phyloP scores from a whole-genome alignment of 345 rosid species.

The Pistacia vera region DNA sequence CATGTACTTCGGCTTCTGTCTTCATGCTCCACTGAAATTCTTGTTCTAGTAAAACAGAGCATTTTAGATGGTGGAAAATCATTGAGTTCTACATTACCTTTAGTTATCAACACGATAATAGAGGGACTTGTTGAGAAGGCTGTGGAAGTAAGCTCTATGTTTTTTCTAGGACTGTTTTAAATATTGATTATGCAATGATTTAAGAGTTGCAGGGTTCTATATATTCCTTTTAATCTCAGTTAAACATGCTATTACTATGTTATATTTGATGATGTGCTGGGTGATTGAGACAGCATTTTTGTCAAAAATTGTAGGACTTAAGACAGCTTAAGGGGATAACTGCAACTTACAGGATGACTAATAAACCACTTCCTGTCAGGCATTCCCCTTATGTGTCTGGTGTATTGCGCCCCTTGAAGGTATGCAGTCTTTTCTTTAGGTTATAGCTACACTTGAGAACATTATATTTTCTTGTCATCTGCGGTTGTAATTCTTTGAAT shows the following conservation, averaged over 20 bases:
- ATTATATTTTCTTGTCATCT: background rate
- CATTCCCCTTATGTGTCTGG: slow-evolving; percentile 90
- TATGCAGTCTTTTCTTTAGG: slow-evolving; percentile 28
- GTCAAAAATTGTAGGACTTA: slow-evolving; percentile 55
- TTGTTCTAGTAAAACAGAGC: slow-evolving; percentile 75
- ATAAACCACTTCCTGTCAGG: slow-evolving; percentile 87
- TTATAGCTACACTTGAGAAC: background rate
- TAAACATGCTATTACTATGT: background rate
- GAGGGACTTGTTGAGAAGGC: slow-evolving; percentile 81
- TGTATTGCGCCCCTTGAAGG: slow-evolving; percentile 82
- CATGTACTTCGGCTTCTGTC: slow-evolving; percentile 62
- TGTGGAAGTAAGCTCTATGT: slow-evolving; percentile 68
- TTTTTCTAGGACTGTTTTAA: background rate
- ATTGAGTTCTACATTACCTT: slow-evolving; percentile 58
- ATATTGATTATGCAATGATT: slow-evolving; percentile 1
- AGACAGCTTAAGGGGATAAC: slow-evolving; percentile 88
- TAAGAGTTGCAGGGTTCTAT: slow-evolving; percentile 3
- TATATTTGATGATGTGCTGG: slow-evolving; percentile 14
- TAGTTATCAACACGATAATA: slow-evolving; percentile 51
- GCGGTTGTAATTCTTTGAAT: background rate
- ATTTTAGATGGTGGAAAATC: slow-evolving; percentile 68
- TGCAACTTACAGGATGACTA: slow-evolving; percentile 90
- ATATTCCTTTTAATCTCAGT: background rate
- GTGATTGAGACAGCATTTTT: background rate
- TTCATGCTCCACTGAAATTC: slow-evolving; percentile 69